Evolutionary conservation across 805 yeast species (phyloP), one percentile per base, ranked within the genome.

Genomic region (Hanseniaspora lachancei): DNA sequence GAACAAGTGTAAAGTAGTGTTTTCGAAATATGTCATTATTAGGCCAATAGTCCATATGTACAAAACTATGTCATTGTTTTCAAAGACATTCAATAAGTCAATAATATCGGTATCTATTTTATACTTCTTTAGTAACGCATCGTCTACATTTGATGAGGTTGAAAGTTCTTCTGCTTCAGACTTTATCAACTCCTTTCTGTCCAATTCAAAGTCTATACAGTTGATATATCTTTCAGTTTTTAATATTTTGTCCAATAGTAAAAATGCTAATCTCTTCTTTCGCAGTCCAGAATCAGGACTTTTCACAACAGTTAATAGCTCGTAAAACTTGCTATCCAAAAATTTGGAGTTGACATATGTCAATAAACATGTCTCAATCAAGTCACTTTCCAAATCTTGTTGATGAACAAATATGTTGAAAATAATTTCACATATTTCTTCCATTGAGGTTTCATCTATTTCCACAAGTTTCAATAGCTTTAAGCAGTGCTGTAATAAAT

Each of bases 31-130:
- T n/a, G 44, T 35, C 23, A 44, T n/a, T 18, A 51, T 16, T 5
- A 51, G 24, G 7, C 46, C 44, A n/a, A 51, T 3, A 9, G 47
- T 18, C 55, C 55, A 43, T 36, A 51, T 43, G 29, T 50, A 51
- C 29, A n/a, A 23, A 8, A 51, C 18, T 6, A 20, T 21, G 16
- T 44, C 18, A 12, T 43, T 20, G 27, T 44, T 43, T 23, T 51
- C 34, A n/a, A 51, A 16, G 13, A 8, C 15, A 10, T 35, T n/a
- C 15, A 51, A 16, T 18, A 43, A 8, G 3, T 43, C 44, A 4
- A 51, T 6, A 15, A 51, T 43, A 18, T 42, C 38, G 9, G 24
- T 10, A 29, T 51, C 44, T 12, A 51, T 51, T 18, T 23, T 23
- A 20, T 51, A 51, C 15, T 27, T 36, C 29, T 51, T 7, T 4